Evolutionary conservation across 129 eudicot species (phyloP).

Genomic region (Sambucus nigra): DNA sequence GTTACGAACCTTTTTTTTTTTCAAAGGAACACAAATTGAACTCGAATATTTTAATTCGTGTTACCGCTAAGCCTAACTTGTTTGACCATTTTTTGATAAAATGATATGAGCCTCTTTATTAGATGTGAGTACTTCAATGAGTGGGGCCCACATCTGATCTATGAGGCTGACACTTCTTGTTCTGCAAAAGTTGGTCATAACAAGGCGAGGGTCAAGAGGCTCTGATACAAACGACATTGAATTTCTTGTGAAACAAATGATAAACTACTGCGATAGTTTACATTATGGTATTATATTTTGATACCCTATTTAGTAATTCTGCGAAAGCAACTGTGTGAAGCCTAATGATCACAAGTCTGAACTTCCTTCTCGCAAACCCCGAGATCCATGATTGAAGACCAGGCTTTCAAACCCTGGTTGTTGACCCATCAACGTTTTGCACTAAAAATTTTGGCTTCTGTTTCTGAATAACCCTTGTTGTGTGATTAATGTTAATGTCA

Average conservation of each 20-base stretch:
- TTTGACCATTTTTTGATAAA: no score
- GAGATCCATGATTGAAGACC: conserved; percentile 39
- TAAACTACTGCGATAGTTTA: background rate
- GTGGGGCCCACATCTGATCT: no score
- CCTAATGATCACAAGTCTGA: conserved; percentile 25
- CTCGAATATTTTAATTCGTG: no score
- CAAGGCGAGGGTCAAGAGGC: background rate
- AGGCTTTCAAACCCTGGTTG: conserved; percentile 15
- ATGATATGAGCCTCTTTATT: no score
- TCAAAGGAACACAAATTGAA: no score
- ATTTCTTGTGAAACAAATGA: background rate
- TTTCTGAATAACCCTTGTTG: conserved; percentile 11
- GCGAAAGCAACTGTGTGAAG: conserved; percentile 42
- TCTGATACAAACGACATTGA: no score
- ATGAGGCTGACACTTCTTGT: no score
- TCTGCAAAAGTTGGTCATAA: no score
- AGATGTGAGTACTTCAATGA: no score
- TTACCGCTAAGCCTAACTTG: no score
- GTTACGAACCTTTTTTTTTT: no score
- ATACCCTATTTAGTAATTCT: conserved; percentile 23
- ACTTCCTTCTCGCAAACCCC: conserved; percentile 42
- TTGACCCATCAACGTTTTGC: conserved; percentile 57
- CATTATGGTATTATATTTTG: conserved; percentile 1
- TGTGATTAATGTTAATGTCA: conserved; percentile 1
- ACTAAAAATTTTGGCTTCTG: conserved; percentile 26